phyloP scores from a whole-genome alignment of 2,329 filamentous ascomycete genomes.

The Monosporascus cannonballus region DNA sequence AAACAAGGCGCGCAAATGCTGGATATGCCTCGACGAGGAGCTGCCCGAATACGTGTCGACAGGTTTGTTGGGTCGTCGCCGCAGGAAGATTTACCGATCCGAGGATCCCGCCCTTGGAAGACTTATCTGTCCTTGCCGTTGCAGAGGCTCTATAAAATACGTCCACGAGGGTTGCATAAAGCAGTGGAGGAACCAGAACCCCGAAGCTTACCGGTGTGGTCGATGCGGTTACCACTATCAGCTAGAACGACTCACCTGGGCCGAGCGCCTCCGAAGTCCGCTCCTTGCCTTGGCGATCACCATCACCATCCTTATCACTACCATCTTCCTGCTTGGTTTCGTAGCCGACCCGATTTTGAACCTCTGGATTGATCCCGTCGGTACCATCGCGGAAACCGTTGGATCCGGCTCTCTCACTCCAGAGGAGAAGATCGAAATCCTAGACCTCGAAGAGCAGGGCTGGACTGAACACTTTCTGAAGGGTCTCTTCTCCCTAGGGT shows the following conservation, averaged over 20 bases:
- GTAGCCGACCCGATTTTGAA: conserved; percentile 89
- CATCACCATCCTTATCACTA: conserved; percentile 59
- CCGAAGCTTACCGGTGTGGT: conserved; percentile 81
- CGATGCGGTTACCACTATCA: conserved; percentile 83
- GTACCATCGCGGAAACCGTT: conserved; percentile 50
- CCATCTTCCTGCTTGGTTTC: conserved; percentile 81
- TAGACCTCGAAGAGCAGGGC: conserved; percentile 45
- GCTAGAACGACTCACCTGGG: conserved; percentile 71
- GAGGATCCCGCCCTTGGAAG: conserved; percentile 58
- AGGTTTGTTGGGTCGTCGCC: conserved; percentile 22
- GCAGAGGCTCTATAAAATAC: conserved; percentile 88
- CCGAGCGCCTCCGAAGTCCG: conserved; percentile 60
- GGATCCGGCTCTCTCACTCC: conserved; percentile 34
- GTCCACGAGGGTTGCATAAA: conserved; percentile 89
- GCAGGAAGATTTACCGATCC: conserved; percentile 54
- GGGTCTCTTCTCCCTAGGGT: conserved; percentile 81
- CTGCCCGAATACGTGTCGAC: conserved; percentile 38
- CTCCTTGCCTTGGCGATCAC: conserved; percentile 66
- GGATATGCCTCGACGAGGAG: conserved; percentile 77
- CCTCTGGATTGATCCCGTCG: conserved; percentile 74
- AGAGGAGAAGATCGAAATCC: conserved; percentile 34
- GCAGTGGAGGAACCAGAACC: conserved; percentile 68
- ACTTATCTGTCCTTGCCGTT: conserved; percentile 83
- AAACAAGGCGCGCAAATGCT: conserved; percentile 48
- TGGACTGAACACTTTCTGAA: conserved; percentile 86